A percentile compares a stretch with the other conserved stretches of the same genome.
These are phyloP conservation scores for Tetrapyrgos nigripes DNA, from an alignment of 1,284 basidiomycete genomes.

Conservation along the genomic window DNA sequence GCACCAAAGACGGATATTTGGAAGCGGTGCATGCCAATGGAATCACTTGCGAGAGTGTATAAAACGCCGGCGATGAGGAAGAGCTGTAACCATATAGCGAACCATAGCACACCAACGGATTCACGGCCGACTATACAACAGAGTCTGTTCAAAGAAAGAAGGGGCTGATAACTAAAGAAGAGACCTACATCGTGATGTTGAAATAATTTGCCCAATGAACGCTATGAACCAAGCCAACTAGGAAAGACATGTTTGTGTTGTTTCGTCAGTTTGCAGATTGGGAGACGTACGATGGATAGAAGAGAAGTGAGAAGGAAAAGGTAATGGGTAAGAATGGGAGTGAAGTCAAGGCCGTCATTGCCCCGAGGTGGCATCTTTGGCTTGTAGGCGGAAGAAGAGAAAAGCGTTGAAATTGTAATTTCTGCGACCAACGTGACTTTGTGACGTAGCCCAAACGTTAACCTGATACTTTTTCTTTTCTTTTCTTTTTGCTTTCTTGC, in stretches of 20 bases:
- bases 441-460: too few species aligned
- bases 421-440: too few species aligned
- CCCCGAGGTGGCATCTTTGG: constrained; percentile 58
- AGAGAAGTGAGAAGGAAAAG: constrained; percentile 88
- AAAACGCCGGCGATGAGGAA: constrained; percentile 83
- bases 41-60: constrained; percentile 85
- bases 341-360: constrained; percentile 75
- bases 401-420: constrained; percentile 1
- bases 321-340: constrained; percentile 88
- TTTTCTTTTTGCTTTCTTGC: too few species aligned
- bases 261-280: constrained; percentile 18
- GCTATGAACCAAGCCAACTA: constrained; percentile 92
- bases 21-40: constrained; percentile 84
- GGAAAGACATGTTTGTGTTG: constrained; percentile 5
- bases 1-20: constrained; percentile 91
- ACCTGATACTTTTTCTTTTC: too few species aligned
- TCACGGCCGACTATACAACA: constrained; percentile 45
- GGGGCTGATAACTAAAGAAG: not conserved
- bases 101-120: constrained; percentile 77
- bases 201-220: constrained; percentile 83
- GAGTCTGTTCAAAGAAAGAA: constrained; percentile 20
- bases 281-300: constrained; percentile 71
- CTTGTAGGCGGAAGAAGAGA: not conserved
- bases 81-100: constrained; percentile 88
- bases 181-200: constrained; percentile 67